phyloP scores from a whole-genome alignment of 441 rosid genomes.

The Breynia disticha region DNA sequence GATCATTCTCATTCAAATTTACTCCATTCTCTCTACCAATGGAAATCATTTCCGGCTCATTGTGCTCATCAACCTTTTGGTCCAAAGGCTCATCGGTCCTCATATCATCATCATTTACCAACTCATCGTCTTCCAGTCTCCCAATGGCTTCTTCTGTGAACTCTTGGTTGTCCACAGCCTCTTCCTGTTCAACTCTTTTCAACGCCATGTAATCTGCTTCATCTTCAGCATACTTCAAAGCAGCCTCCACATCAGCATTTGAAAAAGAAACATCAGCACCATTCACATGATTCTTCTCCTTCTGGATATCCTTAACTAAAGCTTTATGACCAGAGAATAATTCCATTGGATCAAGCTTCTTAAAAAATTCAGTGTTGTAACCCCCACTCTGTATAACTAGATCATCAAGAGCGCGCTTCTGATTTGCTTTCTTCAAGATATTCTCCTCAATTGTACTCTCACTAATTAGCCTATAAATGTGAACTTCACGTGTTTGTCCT shows the following conservation, averaged over 20 bases:
- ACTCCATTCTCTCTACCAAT: constrained; percentile 34
- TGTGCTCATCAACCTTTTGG: constrained; percentile 52
- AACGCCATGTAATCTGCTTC: constrained; percentile 99
- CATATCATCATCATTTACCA: constrained; percentile 71
- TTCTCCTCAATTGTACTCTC: constrained; percentile 99
- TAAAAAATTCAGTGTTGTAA: constrained; percentile 96
- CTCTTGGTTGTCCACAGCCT: constrained; percentile 99
- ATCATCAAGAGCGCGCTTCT: constrained; percentile 98
- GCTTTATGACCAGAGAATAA: constrained; percentile 81
- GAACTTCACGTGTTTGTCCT: constrained; percentile 99
- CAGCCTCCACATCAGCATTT: constrained; percentile 97
- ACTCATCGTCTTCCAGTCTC: constrained; percentile 90
- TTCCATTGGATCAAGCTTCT: constrained; percentile 99
- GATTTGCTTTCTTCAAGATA: constrained; percentile 96
- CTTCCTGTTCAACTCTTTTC: constrained; percentile 97
- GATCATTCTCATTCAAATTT: constrained; percentile 26
- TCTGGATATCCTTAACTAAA: constrained; percentile 42
- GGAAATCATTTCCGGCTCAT: constrained; percentile 36
- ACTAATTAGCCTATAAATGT: constrained; percentile 93
- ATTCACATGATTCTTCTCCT: constrained; percentile 39
- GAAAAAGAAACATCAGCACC: constrained; percentile 60
- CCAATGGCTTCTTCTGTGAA: constrained; percentile 91
- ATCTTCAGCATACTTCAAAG: constrained; percentile 93
- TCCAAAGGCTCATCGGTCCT: constrained; percentile 73
- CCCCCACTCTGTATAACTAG: constrained; percentile 97